Percentiles rank a stretch among this genome's conserved stretches.
Conservation (phyloP, 371 early-diverging fungal species). For the Paraphysoderma sedebokerense region DNA sequence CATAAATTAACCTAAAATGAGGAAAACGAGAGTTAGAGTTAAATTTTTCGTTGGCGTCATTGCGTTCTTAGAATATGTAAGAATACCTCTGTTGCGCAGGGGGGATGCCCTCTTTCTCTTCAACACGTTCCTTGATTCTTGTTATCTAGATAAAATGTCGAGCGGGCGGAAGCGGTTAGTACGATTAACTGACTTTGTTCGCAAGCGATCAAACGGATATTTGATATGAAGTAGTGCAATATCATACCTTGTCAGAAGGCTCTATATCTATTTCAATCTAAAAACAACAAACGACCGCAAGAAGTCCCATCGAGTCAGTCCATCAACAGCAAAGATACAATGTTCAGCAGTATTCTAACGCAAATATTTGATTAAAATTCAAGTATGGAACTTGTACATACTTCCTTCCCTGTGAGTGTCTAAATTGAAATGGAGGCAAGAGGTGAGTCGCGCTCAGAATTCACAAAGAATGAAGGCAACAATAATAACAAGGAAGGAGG, state of each 20-base stretch:
- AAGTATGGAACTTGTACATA: slow-evolving; percentile 13
- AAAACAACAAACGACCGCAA: not conserved
- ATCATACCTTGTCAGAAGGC: slow-evolving; percentile 44
- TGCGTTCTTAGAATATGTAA: not conserved
- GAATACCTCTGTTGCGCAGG: slow-evolving; percentile 75
- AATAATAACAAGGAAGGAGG: too few species aligned
- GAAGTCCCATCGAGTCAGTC: not conserved
- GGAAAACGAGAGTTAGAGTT: not conserved
- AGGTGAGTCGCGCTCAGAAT: slow-evolving; percentile 1
- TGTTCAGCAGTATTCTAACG: not conserved
- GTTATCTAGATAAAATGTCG: slow-evolving; percentile 37
- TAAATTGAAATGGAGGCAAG: slow-evolving; percentile 11
- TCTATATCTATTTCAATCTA: slow-evolving; percentile 91
- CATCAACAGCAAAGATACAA: not conserved
- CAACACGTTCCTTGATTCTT: slow-evolving; percentile 82
- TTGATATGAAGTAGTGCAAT: not conserved
- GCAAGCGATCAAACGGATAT: not conserved
- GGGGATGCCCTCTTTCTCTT: slow-evolving; percentile 95
- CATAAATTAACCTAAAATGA: slow-evolving; percentile 49
- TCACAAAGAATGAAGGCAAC: too few species aligned
- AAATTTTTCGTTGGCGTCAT: too few species aligned
- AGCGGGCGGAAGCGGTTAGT: not conserved
- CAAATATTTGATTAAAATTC: not conserved
- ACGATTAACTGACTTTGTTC: not conserved
- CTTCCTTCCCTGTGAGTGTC: slow-evolving; percentile 89